Evolutionary conservation across 345 rosid genomes (phyloP), one percentile per base, ranked within the genome.

Genomic region (Arabis alpina): DNA sequence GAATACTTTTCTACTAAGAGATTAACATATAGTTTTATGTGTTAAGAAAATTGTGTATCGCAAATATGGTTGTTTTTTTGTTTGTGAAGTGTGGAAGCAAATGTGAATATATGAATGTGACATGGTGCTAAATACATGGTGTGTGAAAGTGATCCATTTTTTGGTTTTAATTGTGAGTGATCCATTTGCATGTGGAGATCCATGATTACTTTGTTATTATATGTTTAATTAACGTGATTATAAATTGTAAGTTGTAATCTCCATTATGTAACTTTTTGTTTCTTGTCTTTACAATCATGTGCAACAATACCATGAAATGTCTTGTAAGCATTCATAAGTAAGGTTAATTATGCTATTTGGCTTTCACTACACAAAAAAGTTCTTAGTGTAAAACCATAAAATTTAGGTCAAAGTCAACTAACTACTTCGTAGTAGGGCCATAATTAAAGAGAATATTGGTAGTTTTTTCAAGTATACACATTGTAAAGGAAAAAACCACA

Each of bases 111-210:
- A 19, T 19, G 23, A 19, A 19, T 19, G 23, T 19, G 23, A 19
- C 23, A 19, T 19, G 23, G 23, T 19, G 23, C 23, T 19, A 19
- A 19, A 19, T 19, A 19, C 23, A 19, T 19, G 23, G 23, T 19
- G 23, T 57, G 61, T 45, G 68, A 15, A 16, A 14, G 61, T 50
- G 70, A 19, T 19, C 23, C 23, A 19, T 19, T 19, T 19, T 19
- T 19, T 19, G 23, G 23, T 0, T 19, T 19, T 19, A 19, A 19
- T 19, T 64, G 51, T 14, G 50, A 57, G 23, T 50, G n/a, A 64
- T 74, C 30, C 7, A 59, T 66, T 59, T 74, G 67, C 77, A 60
- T 59, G 77, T 74, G 77, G 11, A 66, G 62, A 51, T 50, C 41
- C 62, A 67, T 74, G 34, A 66, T 74, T 59, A 66, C 37, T n/a